These are phyloP conservation scores for Aurantiochytrium sp. DNA, from an alignment of 108 stramenopile genomes.

Conservation along the genomic window DNA sequence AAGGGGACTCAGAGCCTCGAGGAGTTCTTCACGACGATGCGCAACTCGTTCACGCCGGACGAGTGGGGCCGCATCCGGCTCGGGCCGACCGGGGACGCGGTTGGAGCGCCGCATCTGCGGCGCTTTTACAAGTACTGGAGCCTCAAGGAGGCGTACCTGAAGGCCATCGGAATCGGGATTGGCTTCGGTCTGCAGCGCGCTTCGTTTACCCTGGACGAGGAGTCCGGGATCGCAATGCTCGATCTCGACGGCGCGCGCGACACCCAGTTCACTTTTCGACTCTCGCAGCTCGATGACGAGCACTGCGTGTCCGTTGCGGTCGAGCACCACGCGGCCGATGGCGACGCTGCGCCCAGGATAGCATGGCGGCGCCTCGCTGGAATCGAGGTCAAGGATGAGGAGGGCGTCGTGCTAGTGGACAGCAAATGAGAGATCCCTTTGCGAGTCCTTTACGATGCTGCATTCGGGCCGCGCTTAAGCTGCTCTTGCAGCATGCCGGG, in stretches of 20 bases:
- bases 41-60: not conserved
- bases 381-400: not conserved
- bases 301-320: not conserved
- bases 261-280: not conserved
- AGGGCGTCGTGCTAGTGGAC: too few relatives aligned
- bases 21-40: not conserved
- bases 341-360: not conserved
- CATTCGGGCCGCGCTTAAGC: too few relatives aligned
- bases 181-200: not conserved
- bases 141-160: constrained; percentile 21
- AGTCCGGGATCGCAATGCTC: not conserved
- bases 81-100: not conserved
- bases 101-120: not conserved
- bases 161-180: not conserved
- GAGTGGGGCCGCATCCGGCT: not conserved
- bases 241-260: not conserved
- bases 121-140: constrained; percentile 23
- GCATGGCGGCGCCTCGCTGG: not conserved
- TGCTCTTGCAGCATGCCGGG: too few relatives aligned
- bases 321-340: not conserved
- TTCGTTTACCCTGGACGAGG: not conserved
- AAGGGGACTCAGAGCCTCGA: not conserved
- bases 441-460: too few relatives aligned
- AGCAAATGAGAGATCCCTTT: too few relatives aligned
- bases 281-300: not conserved